phyloP scores from a whole-genome alignment of 2,329 filamentous ascomycete genomes.

The Monilinia fructicola region DNA sequence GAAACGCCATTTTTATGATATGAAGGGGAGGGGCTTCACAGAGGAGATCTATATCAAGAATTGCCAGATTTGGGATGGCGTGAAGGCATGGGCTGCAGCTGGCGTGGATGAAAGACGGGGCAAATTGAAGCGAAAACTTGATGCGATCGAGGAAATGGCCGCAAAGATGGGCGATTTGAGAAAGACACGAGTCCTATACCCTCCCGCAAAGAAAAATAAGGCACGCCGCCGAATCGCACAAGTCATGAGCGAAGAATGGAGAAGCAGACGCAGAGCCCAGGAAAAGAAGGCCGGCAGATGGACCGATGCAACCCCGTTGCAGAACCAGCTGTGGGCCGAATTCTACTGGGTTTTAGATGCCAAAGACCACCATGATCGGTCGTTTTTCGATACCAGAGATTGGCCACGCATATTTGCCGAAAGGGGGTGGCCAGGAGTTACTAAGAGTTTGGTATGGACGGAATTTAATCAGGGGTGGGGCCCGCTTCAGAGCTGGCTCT shows the following conservation, averaged over 20 bases:
- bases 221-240: constrained; percentile 25
- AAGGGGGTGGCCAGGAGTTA: background rate
- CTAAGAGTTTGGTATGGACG: background rate
- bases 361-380: constrained; percentile 21
- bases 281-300: constrained; percentile 36
- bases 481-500: constrained; percentile 19
- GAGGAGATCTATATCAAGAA: constrained; percentile 22
- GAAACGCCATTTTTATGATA: constrained; percentile 25
- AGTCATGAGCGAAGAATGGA: constrained; percentile 30
- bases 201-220: constrained; percentile 22
- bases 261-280: constrained; percentile 27
- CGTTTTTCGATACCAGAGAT: constrained; percentile 10
- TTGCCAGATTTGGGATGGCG: constrained; percentile 13
- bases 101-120: background rate
- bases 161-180: background rate
- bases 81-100: constrained; percentile 15
- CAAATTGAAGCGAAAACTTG: constrained; percentile 17
- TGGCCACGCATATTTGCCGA: constrained; percentile 10
- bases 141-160: background rate
- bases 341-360: constrained; percentile 34
- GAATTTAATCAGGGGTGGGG: constrained; percentile 18
- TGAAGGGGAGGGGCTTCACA: constrained; percentile 24
- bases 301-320: constrained; percentile 31
- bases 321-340: constrained; percentile 30
- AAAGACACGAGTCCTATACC: background rate